Percentiles rank a stretch among this genome's conserved stretches.
phyloP scores from a whole-genome alignment of 2,329 filamentous ascomycete species.

The Fusarium dimerum region DNA sequence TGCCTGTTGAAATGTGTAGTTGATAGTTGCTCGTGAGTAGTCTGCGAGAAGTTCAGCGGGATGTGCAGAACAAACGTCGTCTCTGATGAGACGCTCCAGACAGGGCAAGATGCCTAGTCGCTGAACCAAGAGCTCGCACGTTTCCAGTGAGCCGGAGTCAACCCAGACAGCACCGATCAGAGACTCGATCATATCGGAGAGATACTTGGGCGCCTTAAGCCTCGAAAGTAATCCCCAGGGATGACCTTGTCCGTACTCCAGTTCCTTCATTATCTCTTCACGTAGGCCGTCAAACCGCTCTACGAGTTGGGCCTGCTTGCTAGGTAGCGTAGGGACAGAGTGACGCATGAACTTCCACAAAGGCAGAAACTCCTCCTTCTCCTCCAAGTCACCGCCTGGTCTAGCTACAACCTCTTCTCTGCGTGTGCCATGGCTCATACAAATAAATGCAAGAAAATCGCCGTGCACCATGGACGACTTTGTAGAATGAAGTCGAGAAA shows the following conservation, averaged over 20 bases:
- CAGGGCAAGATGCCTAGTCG: conserved; percentile 65
- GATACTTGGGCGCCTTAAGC: conserved; percentile 71
- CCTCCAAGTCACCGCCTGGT: conserved; percentile 16
- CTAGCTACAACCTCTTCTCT: conserved; percentile 23
- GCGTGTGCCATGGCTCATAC: conserved; percentile 50
- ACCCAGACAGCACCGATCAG: conserved; percentile 82
- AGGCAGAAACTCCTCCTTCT: conserved; percentile 35
- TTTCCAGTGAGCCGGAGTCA: conserved; percentile 66
- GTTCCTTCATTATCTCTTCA: conserved; percentile 47
- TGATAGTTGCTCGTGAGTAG: conserved; percentile 52
- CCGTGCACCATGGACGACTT: conserved; percentile 78
- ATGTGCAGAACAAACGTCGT: conserved; percentile 58
- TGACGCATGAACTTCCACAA: conserved; percentile 74
- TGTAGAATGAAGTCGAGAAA: conserved; percentile 71
- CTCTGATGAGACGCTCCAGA: conserved; percentile 61
- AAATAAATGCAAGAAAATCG: conserved; percentile 75
- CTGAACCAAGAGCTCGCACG: conserved; percentile 62
- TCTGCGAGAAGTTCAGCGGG: conserved; percentile 70
- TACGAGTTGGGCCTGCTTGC: conserved; percentile 45
- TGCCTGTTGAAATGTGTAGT: conserved; percentile 48
- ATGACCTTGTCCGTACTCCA: conserved; percentile 57
- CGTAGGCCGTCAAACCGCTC: conserved; percentile 51
- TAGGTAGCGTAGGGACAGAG: conserved; percentile 47
- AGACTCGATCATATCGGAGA: conserved; percentile 81
- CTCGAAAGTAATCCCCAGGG: conserved; percentile 75